Base-by-base conservation (phyloP, 1,284 basidiomycete species). In the Rhodotorula sp. region DNA sequence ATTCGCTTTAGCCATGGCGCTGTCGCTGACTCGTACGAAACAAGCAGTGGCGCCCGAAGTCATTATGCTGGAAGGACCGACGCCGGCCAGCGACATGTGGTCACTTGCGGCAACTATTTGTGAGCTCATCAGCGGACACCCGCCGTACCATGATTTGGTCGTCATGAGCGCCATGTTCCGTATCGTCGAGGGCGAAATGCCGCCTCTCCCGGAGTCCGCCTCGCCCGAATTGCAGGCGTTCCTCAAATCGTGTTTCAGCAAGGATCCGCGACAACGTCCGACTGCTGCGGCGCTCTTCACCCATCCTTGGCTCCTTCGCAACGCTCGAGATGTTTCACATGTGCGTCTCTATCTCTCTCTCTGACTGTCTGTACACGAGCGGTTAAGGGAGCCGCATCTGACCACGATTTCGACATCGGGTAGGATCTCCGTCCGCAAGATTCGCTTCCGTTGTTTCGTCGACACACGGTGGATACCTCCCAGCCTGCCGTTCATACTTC, bases 81-180 rank as follows among this genome's bases (percentile, higher is more conserved):
- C 84, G 10, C 82, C 84, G 3, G 84, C 85, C 2, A 85, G 85
- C 34, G 87, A 88, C 72, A 87, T 98, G 60, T 98, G 95, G 94
- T 95, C 93, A 1, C 83, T 97, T 67, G 95, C 89, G 2, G 97
- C 94, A 80, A 97, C 93, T 7, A 89, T 97, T 77, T 89, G 96
- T 78, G 95, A 98, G 82, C 85, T 98, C 61, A 84, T 97, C 71
- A 95, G 93, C 2, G 95, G 95, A 2, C 86, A 87, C 58, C 95
- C 95, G 7, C 95, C 95, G 0, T 97, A 97, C 80, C 87, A 89
- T 47, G 92, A 96, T 58, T 64, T 76, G 48, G 74, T 78, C 64
- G 74, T 76, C 59, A 79, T 81, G 77, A 78, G 77, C 12, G 79
- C 80, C 66, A 93, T 97, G 89, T 97, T 93, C 84, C 89, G 91